These are phyloP conservation scores for Phoma sp. DNA, from an alignment of 2,329 filamentous ascomycete genomes.

Conservation along the genomic window DNA sequence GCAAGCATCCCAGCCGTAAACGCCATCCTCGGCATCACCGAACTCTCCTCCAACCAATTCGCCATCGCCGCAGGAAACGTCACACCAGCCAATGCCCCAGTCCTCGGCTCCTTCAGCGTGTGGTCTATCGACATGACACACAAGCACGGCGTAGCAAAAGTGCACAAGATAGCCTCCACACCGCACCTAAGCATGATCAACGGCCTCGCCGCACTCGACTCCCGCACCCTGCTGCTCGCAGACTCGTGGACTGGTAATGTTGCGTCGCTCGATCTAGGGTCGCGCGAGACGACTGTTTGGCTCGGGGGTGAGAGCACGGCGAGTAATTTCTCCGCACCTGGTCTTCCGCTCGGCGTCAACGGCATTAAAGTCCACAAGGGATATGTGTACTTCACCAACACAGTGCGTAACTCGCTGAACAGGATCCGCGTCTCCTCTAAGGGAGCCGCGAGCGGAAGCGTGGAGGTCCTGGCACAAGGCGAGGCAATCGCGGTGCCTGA, in stretches of 20 bases:
- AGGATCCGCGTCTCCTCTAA: slow-evolving; percentile 18
- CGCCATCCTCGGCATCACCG: slow-evolving; percentile 47
- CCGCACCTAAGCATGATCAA: slow-evolving; percentile 23
- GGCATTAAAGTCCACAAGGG: slow-evolving; percentile 24
- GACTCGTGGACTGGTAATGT: slow-evolving; percentile 31
- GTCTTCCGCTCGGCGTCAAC: slow-evolving; percentile 29
- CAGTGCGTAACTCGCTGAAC: slow-evolving; percentile 11
- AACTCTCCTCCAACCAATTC: slow-evolving; percentile 42
- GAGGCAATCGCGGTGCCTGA: slow-evolving; percentile 16
- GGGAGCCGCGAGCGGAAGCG: slow-evolving; percentile 8
- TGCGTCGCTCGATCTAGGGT: slow-evolving; percentile 17
- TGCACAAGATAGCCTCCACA: slow-evolving; percentile 26
- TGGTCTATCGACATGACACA: slow-evolving; percentile 26
- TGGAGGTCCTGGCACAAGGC: slow-evolving; percentile 13
- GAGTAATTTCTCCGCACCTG: slow-evolving; percentile 10
- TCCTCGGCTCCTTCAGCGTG: slow-evolving; percentile 18
- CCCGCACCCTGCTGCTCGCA: slow-evolving; percentile 27
- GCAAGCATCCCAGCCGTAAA: slow-evolving; percentile 34
- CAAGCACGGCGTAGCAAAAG: not conserved
- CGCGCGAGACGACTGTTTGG: slow-evolving; percentile 12
- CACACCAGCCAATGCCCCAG: slow-evolving; percentile 4
- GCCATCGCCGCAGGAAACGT: slow-evolving; percentile 37
- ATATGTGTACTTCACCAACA: slow-evolving; percentile 31
- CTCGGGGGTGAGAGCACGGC: slow-evolving; percentile 23
- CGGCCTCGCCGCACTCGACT: slow-evolving; percentile 29